These are phyloP conservation scores for Calonectria pseudoreteaudii DNA, from an alignment of 2,329 filamentous ascomycete genomes.

Conservation along the genomic window DNA sequence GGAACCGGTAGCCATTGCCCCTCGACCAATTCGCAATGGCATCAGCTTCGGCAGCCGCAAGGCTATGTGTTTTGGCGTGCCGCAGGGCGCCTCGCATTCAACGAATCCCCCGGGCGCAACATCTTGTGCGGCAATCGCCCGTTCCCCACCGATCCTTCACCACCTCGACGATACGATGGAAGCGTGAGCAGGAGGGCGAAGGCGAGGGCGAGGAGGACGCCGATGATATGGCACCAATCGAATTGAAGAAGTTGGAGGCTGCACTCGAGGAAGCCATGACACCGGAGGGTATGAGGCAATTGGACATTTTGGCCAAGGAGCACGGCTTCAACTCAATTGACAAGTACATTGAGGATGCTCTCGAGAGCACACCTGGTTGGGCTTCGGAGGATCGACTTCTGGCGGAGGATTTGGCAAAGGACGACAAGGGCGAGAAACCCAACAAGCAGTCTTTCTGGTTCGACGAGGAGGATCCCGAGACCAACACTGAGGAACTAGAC, in stretches of 20 bases:
- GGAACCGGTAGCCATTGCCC: conserved; percentile 38
- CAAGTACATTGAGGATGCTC: conserved; percentile 43
- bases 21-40: conserved; percentile 49
- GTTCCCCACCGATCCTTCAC: conserved; percentile 45
- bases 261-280: conserved; percentile 45
- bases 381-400: conserved; percentile 47
- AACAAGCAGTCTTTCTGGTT: conserved; percentile 60
- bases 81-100: conserved; percentile 44
- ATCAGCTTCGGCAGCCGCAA: conserved; percentile 52
- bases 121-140: conserved; percentile 36
- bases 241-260: conserved; percentile 47
- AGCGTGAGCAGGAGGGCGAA: conserved; percentile 35
- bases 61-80: conserved; percentile 51
- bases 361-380: conserved; percentile 46
- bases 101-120: conserved; percentile 38
- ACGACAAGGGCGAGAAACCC: conserved; percentile 48
- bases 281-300: conserved; percentile 47
- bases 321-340: conserved; percentile 50
- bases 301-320: conserved; percentile 51
- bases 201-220: conserved; percentile 35
- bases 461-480: conserved; percentile 61
- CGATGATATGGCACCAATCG: conserved; percentile 41
- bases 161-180: conserved; percentile 46
- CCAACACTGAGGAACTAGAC: conserved; percentile 64
- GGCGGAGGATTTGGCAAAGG: conserved; percentile 45